Base-by-base conservation (phyloP, 352 stramenopile genomes). In the Pythium phragmitis region DNA sequence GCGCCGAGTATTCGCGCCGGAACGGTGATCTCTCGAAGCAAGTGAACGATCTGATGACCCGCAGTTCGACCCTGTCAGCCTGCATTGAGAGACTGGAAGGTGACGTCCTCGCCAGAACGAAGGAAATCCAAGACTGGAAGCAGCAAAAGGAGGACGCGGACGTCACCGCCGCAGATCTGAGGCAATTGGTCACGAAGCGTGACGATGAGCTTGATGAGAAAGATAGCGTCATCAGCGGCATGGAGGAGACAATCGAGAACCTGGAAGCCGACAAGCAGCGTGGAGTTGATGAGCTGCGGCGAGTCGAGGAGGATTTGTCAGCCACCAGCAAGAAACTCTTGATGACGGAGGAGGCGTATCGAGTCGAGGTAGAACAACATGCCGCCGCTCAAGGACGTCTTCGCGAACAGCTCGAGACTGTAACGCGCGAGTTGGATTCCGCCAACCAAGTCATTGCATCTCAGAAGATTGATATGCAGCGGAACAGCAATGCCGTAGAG, bases 161-260 rank as follows among this genome's bases (percentile, higher is more conserved):
- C 17, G 12, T 33, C 21, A 23, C 8, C 13, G 16, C 62, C 7
- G 21, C 53, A 4, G 26, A 37, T 4, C 33, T 68, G 34, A 28
- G 47, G 14, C 21, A 47, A 28, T 34, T 63, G 17, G 53, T 68
- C 9, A 11, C 52, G 23, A 34, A 52, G 9, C 61, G 61, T 33
- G 61, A 68, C 14, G 61, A 68, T 7, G 61, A 68, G 21, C 45
- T 68, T 17, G 61, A 68, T 26, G 61, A 68, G 46, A 68, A 68
- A 34, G 61, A 68, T 23, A 68, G 61, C 12, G 54, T 58, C 26
- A 68, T 68, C 21, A 68, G 61, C 33, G 61, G 61, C 12, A 68
- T 68, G 61, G 61, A 68, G 19, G 61, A 68, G 28, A 68, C 45
- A 26, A 33, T 68, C 11, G 61, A 68, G 36, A 68, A 62, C n/a